These are phyloP conservation scores for Platanthera guangdongensis DNA, from an alignment of 106 monocot species.

Conservation along the genomic window DNA sequence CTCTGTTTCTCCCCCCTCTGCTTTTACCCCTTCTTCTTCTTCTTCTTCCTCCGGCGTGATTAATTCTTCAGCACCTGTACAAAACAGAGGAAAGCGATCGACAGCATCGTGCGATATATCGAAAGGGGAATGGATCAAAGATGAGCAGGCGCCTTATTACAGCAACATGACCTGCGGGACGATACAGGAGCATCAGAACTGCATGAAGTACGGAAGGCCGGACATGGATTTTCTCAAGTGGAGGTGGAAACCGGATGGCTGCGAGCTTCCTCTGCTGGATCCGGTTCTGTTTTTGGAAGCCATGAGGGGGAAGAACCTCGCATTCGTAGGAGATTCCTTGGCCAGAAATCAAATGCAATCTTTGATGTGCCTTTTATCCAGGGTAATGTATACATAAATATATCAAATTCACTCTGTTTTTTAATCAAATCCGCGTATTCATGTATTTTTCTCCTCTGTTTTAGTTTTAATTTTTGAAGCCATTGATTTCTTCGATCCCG, in stretches of 20 bases:
- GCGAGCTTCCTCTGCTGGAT: constrained; percentile 32
- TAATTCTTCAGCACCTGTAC: background rate
- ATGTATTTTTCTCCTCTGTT: background rate
- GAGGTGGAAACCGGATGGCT: constrained; percentile 49
- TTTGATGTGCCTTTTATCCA: constrained; percentile 36
- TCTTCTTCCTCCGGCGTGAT: background rate
- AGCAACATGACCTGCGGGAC: constrained; percentile 32
- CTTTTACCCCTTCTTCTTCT: background rate
- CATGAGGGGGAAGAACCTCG: constrained; percentile 30
- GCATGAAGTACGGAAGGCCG: constrained; percentile 45
- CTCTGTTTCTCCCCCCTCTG: too few species aligned
- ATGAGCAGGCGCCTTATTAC: constrained; percentile 30
- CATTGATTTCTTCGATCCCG: background rate
- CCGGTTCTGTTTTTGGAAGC: constrained; percentile 25
- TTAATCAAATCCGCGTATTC: background rate
- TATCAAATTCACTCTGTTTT: background rate
- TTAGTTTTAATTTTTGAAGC: background rate
- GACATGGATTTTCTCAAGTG: constrained; percentile 42
- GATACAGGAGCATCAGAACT: constrained; percentile 43
- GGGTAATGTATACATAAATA: background rate
- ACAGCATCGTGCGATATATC: constrained; percentile 10
- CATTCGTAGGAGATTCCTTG: constrained; percentile 42
- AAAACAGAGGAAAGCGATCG: background rate
- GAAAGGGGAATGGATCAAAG: constrained; percentile 33
- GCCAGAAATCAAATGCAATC: constrained; percentile 58